A percentile compares a stretch with the other conserved stretches of the same genome.
These are phyloP conservation scores for Funneliformis geosporum DNA, from an alignment of 192 early-diverging fungal species.

Conservation along the genomic window DNA sequence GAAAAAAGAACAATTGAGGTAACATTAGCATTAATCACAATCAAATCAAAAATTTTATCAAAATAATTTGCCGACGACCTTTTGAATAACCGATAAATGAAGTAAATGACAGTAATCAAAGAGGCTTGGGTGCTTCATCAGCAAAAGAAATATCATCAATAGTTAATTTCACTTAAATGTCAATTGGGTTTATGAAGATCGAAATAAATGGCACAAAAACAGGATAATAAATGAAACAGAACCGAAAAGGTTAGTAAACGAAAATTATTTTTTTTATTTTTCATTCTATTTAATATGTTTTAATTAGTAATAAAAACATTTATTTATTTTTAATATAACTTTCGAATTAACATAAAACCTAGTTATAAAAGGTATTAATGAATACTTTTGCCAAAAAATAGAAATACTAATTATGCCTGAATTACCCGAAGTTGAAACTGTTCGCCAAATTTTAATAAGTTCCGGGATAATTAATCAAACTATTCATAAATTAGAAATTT, in stretches of 20 bases:
- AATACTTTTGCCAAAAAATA: too few relatives aligned
- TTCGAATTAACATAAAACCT: too few relatives aligned
- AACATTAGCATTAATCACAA: too few relatives aligned
- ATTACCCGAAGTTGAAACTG: slow-evolving; percentile 10
- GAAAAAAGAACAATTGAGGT: too few relatives aligned
- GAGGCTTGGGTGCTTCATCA: background rate
- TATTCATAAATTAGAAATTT: slow-evolving; percentile 3
- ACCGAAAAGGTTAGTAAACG: background rate
- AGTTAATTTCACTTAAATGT: background rate
- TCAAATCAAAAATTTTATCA: too few relatives aligned
- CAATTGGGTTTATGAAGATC: background rate
- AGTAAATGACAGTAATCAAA: background rate
- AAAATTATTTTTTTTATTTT: background rate
- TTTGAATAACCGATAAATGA: too few relatives aligned
- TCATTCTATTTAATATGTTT: too few relatives aligned
- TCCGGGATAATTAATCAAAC: slow-evolving; percentile 3
- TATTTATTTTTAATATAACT: too few relatives aligned
- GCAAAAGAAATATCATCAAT: background rate
- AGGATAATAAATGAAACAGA: background rate
- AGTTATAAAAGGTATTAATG: too few relatives aligned
- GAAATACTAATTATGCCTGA: too few relatives aligned
- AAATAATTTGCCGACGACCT: too few relatives aligned
- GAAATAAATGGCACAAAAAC: background rate
- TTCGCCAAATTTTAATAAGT: background rate
- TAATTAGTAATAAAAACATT: too few relatives aligned